Evolutionary conservation across 495 filamentous ascomycete genomes (phyloP), one percentile per base, ranked within the genome.

Genomic region (Penicillium bialowiezense): DNA sequence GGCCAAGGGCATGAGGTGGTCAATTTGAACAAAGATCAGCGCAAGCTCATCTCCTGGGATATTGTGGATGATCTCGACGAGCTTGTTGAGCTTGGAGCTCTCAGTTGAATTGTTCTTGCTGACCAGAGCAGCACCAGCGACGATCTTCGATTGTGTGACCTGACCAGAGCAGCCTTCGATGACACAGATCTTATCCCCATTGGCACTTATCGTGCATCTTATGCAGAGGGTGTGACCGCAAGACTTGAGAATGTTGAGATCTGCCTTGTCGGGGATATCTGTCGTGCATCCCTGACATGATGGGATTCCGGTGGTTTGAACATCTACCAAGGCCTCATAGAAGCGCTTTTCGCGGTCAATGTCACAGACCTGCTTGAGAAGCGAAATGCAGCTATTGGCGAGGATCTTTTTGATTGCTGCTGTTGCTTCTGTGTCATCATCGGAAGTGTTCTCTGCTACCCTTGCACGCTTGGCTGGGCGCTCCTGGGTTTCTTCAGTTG

Each of bases 171-270:
- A 78, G 34, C 56, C 59, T 7, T 29, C 1, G 3, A 67, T 54
- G 6, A 37, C 35, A 39, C 75, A 77, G 31, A 54, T 45, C 10
- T 61, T 56, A 9, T 55, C 43, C 32, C 55, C 20, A 1, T 39
- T 34, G 13, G 53, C 52, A 6, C 40, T 10, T 10, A 19, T 19
- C 5, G 59, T 48, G 32, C 79, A 82, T 5, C 26, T 29, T 26
- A 60, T 37, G 52, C 78, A 83, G 15, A 78, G 61, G 8, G 63
- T 40, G 39, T 83, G 81, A 2, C 81, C 81, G 49, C 81, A 84
- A 14, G 58, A 65, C 3, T 70, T 62, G 15, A 81, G 54, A 15
- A 81, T 48, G 23, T 52, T 59, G 8, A 75, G 39, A 0, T 63
- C 43, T 0, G 57, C 32, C 20, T 35, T 26, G 10, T 37, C 18